Percentiles rank a stretch among this genome's conserved stretches.
Conservation (phyloP, 1,284 basidiomycete genomes). For the Cutaneotrichosporon arboriforme region DNA sequence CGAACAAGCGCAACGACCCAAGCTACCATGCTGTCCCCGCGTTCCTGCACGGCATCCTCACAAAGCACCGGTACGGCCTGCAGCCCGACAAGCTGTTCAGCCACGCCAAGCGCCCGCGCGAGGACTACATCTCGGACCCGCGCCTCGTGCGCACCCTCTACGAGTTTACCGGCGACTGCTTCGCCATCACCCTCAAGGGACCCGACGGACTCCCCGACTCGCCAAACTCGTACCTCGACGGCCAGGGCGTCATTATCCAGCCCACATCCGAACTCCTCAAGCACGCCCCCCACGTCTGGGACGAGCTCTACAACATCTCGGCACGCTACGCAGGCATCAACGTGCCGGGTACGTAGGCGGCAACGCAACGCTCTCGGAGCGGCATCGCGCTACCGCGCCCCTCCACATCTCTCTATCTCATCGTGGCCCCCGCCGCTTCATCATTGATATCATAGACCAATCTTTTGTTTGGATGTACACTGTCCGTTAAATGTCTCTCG, state of each 20-base stretch:
- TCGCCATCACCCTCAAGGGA: slow-evolving; percentile 41
- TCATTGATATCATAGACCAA: no score
- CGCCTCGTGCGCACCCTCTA: slow-evolving; percentile 40
- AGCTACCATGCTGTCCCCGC: slow-evolving; percentile 45
- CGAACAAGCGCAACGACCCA: slow-evolving; percentile 31
- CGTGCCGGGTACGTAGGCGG: slow-evolving; percentile 9
- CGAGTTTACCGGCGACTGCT: slow-evolving; percentile 44
- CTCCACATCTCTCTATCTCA: no score
- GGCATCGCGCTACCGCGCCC: no score
- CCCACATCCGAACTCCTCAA: slow-evolving; percentile 25
- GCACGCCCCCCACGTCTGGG: slow-evolving; percentile 2
- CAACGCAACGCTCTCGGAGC: no score
- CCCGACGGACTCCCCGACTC: slow-evolving; percentile 37
- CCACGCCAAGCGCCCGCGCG: slow-evolving; percentile 35
- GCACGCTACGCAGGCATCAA: slow-evolving; percentile 10
- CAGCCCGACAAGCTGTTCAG: slow-evolving; percentile 43
- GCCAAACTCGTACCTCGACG: slow-evolving; percentile 36
- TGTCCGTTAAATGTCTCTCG: no score
- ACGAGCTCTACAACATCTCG: slow-evolving; percentile 3
- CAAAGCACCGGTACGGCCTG: slow-evolving; percentile 45
- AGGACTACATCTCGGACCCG: slow-evolving; percentile 40
- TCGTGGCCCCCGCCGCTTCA: no score
- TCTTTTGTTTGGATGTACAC: no score
- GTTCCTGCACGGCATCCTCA: slow-evolving; percentile 50
- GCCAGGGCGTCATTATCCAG: slow-evolving; percentile 37